These are phyloP conservation scores for Fusarium pseudoanthophilum DNA, from an alignment of 2,329 filamentous ascomycete genomes.

Conservation along the genomic window DNA sequence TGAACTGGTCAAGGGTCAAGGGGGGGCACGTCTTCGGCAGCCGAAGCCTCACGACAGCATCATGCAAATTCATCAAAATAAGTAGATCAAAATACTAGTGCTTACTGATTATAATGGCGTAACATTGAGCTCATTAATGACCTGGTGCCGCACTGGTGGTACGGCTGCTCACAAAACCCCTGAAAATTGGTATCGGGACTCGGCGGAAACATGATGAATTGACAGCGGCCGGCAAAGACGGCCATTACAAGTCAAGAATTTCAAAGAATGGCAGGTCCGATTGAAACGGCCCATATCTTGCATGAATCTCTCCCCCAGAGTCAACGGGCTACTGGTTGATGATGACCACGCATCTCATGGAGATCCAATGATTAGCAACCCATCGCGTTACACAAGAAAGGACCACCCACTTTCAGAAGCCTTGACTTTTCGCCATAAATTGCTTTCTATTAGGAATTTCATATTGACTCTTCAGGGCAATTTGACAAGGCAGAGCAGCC, in stretches of 20 bases:
- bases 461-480: background rate
- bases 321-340: background rate
- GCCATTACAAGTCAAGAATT: background rate
- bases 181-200: background rate
- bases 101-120: background rate
- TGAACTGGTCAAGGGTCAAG: no score
- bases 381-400: background rate
- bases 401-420: background rate
- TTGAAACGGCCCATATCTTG: rapidly evolving
- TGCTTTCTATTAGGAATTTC: rapidly evolving
- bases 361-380: background rate
- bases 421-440: background rate
- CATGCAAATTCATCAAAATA: background rate
- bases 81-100: background rate
- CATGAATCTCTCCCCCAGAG: background rate
- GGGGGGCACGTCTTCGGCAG: background rate
- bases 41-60: background rate
- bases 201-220: background rate
- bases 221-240: rapidly evolving
- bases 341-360: background rate
- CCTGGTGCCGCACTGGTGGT: no score
- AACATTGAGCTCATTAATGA: no score
- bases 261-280: background rate
- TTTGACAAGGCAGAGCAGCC: background rate
- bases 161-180: background rate